Conservation (phyloP, 345 rosid species). For the Acer campestre region DNA sequence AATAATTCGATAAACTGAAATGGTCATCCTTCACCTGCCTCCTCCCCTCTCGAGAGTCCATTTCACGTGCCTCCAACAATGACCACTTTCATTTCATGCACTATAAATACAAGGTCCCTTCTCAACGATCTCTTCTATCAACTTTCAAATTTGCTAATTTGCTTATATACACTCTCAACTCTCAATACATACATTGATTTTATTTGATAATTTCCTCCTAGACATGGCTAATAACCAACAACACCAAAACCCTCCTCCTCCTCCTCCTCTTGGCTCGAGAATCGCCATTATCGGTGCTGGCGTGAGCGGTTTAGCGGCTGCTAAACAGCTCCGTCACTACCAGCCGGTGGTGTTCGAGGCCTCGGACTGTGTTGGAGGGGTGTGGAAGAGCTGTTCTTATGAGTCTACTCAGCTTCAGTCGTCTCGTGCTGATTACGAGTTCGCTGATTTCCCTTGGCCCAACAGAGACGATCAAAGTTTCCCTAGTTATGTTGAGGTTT, state of each 20-base stretch:
- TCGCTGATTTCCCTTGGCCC: constrained; percentile 89
- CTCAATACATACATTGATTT: neutral
- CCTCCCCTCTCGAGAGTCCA: constrained; percentile 20
- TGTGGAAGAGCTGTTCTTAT: constrained; percentile 85
- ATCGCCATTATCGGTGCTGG: constrained; percentile 88
- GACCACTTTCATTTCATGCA: neutral
- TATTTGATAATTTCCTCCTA: neutral
- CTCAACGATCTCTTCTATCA: neutral
- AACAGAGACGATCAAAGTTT: constrained; percentile 64
- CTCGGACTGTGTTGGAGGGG: constrained; percentile 75
- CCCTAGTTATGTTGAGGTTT: constrained; percentile 65
- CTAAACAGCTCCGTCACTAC: constrained; percentile 68
- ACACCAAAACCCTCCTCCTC: constrained; percentile 22
- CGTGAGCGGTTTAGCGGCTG: constrained; percentile 82
- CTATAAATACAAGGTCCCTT: constrained; percentile 41
- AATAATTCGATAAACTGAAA: constrained; percentile 6
- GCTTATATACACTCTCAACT: no score
- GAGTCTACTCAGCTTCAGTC: constrained; percentile 82
- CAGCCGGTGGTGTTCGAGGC: constrained; percentile 81
- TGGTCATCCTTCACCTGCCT: constrained; percentile 12
- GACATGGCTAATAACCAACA: constrained; percentile 23
- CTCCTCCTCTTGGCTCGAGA: constrained; percentile 41
- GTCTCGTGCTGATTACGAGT: constrained; percentile 66
- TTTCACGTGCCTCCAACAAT: constrained; percentile 22
- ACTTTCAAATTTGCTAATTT: neutral